phyloP scores from a whole-genome alignment of 2,329 filamentous ascomycete genomes.

The Emericellopsis atlantica region DNA sequence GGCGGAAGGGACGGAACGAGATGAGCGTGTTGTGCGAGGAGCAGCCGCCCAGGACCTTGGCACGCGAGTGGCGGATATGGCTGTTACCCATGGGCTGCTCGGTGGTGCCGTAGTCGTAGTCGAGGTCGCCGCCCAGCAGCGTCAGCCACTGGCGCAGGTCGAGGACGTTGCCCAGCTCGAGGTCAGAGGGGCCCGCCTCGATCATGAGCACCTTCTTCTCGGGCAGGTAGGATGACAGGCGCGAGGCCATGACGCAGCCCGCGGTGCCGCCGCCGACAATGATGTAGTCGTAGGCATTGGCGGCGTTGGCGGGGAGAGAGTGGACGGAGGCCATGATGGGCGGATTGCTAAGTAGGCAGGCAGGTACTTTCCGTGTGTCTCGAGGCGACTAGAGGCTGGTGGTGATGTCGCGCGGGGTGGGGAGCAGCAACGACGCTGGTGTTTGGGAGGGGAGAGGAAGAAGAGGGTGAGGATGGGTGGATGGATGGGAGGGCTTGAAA shows the following conservation, averaged over 20 bases:
- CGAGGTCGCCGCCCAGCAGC: slow-evolving; percentile 73
- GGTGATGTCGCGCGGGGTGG: background rate
- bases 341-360: slow-evolving; percentile 1
- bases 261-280: slow-evolving; percentile 78
- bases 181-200: slow-evolving; percentile 83
- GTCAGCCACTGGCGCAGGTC: slow-evolving; percentile 79
- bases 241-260: slow-evolving; percentile 71
- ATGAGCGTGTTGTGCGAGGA: slow-evolving; percentile 92
- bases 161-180: slow-evolving; percentile 75
- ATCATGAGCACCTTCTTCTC: slow-evolving; percentile 71
- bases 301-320: slow-evolving; percentile 49
- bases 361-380: background rate
- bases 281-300: slow-evolving; percentile 68
- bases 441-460: background rate
- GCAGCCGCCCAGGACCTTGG: slow-evolving; percentile 85
- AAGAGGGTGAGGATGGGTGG: background rate
- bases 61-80: slow-evolving; percentile 80
- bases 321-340: slow-evolving; percentile 56
- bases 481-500: background rate
- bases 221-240: slow-evolving; percentile 72
- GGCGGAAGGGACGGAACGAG: slow-evolving; percentile 82
- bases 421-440: background rate
- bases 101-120: slow-evolving; percentile 83
- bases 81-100: slow-evolving; percentile 90
- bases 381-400: background rate